Evolutionary conservation across 2,329 filamentous ascomycete genomes (phyloP), one percentile per base, ranked within the genome.

Genomic region (Chaetomium globosum): DNA sequence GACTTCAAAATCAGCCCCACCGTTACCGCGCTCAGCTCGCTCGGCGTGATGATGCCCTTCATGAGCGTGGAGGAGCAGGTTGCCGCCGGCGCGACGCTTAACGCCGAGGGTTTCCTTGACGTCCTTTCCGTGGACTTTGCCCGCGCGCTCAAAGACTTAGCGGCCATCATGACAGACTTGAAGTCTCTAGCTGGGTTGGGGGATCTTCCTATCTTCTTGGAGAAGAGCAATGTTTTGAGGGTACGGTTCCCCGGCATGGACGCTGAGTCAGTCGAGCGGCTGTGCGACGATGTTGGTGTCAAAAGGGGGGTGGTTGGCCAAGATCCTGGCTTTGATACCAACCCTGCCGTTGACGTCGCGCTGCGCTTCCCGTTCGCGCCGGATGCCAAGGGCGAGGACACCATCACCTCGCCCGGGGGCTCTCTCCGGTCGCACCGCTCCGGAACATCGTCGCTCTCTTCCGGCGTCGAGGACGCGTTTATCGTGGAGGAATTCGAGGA

Each of bases 211-310:
- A 86, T 98, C 39, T 83, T 86, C 0, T 83, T 97, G 60, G 86
- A 92, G 71, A 83, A 85, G 46, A 81, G 84, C 39, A 86, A 86
- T 1, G 84, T 86, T 0, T 79, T 97, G 4, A 87, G 93, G 39
- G 87, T 98, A 1, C 89, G 93, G 33, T 98, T 99, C 73, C 93
- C 93, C 0, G 95, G 95, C 3, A 93, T 95, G 67, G 94, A 98
- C 73, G 87, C 87, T 0, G 86, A 89, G 19, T 91, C 91, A 0
- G 90, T 97, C 0, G 92, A 96, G 74, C 82, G 83, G 3, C 83
- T 99, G 0, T 97, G 93, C 75, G 87, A 92, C 55, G 95, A 99
- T 75, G 83, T 96, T 12, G 91, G 90, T n/a, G 83, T 99, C 8
- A 87, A 89, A 68, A 85, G 92, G 61, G 95, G 95, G 1, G 80